phyloP scores from a whole-genome alignment of 2,329 filamentous ascomycete genomes.

The Talaromyces sp. region DNA sequence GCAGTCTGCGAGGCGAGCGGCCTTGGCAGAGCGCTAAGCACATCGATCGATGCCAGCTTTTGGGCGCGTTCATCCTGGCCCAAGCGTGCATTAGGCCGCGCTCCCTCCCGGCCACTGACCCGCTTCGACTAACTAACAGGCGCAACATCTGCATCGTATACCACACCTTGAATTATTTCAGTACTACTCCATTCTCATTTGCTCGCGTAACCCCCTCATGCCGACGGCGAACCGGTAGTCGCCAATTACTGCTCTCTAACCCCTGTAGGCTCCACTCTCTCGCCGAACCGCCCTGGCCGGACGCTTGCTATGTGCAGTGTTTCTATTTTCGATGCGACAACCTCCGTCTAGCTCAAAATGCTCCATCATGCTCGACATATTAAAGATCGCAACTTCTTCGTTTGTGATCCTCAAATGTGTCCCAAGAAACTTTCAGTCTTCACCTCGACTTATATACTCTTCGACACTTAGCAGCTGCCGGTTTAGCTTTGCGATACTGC shows the following conservation, averaged over 20 bases:
- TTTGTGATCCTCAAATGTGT: neutral
- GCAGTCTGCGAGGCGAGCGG: neutral
- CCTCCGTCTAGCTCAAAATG: constrained; percentile 4
- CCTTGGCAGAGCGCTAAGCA: neutral
- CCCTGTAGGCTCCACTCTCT: constrained; percentile 3
- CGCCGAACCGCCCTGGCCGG: too few species aligned
- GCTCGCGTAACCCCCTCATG: neutral
- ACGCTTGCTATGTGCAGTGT: neutral
- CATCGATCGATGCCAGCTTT: neutral
- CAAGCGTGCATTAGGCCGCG: constrained; percentile 6
- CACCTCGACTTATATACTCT: neutral
- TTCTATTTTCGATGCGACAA: constrained; percentile 7
- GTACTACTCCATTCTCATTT: neutral
- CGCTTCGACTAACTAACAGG: neutral
- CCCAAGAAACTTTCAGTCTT: constrained; percentile 9
- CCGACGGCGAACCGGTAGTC: neutral
- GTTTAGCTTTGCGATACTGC: neutral
- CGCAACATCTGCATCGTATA: constrained; percentile 1
- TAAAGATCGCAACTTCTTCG: constrained; percentile 6
- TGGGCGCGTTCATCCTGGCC: constrained; percentile 1
- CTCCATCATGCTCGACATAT: constrained; percentile 1
- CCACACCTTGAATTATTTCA: constrained; percentile 1
- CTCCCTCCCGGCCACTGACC: constrained; percentile 1
- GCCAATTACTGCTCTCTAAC: neutral
- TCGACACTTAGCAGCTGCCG: neutral